phyloP scores from a whole-genome alignment of 495 filamentous ascomycete species.

The Astrothelium subdiscretum region DNA sequence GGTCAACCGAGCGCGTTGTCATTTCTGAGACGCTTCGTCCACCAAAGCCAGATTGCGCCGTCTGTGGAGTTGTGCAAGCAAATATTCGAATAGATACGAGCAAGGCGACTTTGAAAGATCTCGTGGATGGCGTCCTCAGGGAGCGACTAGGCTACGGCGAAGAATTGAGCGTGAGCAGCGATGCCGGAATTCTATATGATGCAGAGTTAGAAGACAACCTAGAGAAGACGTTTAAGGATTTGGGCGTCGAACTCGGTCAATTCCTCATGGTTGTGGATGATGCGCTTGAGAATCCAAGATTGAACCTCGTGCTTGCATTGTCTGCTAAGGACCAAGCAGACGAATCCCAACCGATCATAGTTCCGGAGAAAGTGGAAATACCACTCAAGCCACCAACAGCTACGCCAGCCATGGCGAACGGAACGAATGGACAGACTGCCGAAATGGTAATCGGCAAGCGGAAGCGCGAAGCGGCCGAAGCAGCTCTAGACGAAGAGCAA shows the following conservation, averaged over 20 bases:
- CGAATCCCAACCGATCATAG: slow-evolving; percentile 33
- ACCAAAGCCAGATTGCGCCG: slow-evolving; percentile 69
- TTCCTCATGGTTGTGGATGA: slow-evolving; percentile 83
- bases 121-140: slow-evolving; percentile 65
- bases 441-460: slow-evolving; percentile 17
- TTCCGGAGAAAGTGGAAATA: slow-evolving; percentile 39
- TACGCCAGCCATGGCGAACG: slow-evolving; percentile 16
- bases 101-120: slow-evolving; percentile 65
- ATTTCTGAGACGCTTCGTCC: slow-evolving; percentile 59
- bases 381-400: slow-evolving; percentile 20
- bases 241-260: slow-evolving; percentile 54
- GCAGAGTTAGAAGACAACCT: slow-evolving; percentile 81
- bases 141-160: slow-evolving; percentile 66
- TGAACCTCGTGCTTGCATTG: slow-evolving; percentile 66
- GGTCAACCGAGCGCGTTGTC: slow-evolving; percentile 56
- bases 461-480: slow-evolving; percentile 30
- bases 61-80: slow-evolving; percentile 65
- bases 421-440: slow-evolving; percentile 6
- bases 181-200: slow-evolving; percentile 70
- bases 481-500: slow-evolving; percentile 31
- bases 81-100: slow-evolving; percentile 56
- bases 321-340: slow-evolving; percentile 27
- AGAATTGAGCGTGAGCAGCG: slow-evolving; percentile 66
- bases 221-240: slow-evolving; percentile 61
- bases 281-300: slow-evolving; percentile 63